Conservation (phyloP, 2,329 filamentous ascomycete species). For the Zymoseptoria tritici region DNA sequence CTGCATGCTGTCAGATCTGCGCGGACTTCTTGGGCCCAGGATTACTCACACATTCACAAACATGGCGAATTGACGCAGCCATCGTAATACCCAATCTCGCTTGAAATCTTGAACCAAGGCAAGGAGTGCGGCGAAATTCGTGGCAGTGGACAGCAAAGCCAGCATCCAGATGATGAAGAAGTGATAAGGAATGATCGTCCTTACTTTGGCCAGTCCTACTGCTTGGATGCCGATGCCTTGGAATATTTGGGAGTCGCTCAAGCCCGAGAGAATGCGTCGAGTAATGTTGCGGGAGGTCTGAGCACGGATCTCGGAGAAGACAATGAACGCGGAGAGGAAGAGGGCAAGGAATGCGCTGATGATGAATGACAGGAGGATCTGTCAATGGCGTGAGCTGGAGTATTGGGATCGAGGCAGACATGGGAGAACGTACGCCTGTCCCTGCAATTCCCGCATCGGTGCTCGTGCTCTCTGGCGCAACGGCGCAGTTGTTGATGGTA, state of each 20-base stretch:
- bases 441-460: conserved; percentile 54
- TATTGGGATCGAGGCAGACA: not conserved
- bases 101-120: conserved; percentile 59
- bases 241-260: conserved; percentile 62
- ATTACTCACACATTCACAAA: conserved; percentile 47
- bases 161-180: conserved; percentile 67
- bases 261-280: conserved; percentile 57
- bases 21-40: not conserved
- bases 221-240: conserved; percentile 62
- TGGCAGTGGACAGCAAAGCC: conserved; percentile 56
- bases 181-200: conserved; percentile 56
- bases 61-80: conserved; percentile 60
- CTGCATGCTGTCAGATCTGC: not conserved
- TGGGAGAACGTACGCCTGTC: conserved; percentile 41
- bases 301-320: conserved; percentile 47
- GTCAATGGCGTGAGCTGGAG: not conserved
- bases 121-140: conserved; percentile 58
- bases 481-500: conserved; percentile 33
- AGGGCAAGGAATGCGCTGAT: conserved; percentile 55
- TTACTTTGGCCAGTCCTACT: conserved; percentile 54
- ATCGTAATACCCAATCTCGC: conserved; percentile 58
- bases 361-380: conserved; percentile 60
- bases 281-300: conserved; percentile 46
- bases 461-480: conserved; percentile 37
- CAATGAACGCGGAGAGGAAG: conserved; percentile 48